A percentile compares a stretch with the other conserved stretches of the same genome.
Conservation (phyloP, 2,329 filamentous ascomycete genomes). For the Rutstroemia sp. region DNA sequence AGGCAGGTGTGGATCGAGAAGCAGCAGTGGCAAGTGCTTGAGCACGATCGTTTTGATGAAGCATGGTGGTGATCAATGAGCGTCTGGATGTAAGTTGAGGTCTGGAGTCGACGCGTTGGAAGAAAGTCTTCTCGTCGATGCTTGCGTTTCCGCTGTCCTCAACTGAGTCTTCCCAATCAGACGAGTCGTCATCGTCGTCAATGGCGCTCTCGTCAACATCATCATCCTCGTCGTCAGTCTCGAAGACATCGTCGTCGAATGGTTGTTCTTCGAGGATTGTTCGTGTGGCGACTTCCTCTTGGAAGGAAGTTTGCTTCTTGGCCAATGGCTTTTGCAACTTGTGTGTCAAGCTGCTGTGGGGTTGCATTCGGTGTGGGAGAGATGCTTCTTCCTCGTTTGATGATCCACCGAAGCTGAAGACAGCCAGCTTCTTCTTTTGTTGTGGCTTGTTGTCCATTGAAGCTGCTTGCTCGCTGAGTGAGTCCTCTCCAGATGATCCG, state of each 20-base stretch:
- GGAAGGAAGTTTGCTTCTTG: constrained; percentile 79
- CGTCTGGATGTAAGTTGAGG: constrained; percentile 77
- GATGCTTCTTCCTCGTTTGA: constrained; percentile 82
- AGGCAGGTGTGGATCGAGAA: constrained; percentile 44
- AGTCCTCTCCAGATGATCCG: constrained; percentile 32
- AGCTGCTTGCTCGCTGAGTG: constrained; percentile 27
- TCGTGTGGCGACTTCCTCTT: constrained; percentile 63
- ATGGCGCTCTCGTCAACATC: constrained; percentile 79
- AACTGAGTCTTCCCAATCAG: constrained; percentile 57
- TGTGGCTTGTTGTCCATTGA: constrained; percentile 22
- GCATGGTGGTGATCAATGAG: constrained; percentile 83
- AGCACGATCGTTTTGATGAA: constrained; percentile 72
- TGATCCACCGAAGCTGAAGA: constrained; percentile 69
- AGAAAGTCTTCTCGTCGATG: constrained; percentile 70
- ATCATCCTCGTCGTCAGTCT: constrained; percentile 54
- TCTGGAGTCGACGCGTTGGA: constrained; percentile 86
- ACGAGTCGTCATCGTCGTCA: constrained; percentile 57
- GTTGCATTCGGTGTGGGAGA: constrained; percentile 40
- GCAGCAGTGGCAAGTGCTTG: constrained; percentile 58
- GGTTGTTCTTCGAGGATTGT: constrained; percentile 53
- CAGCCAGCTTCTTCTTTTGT: constrained; percentile 47
- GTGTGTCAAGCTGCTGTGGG: constrained; percentile 48
- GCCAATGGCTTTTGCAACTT: constrained; percentile 37
- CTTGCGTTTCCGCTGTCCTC: constrained; percentile 80
- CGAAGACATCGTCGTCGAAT: constrained; percentile 46